phyloP scores from a whole-genome alignment of 2,329 filamentous ascomycete species.

The Epichloe typhina region DNA sequence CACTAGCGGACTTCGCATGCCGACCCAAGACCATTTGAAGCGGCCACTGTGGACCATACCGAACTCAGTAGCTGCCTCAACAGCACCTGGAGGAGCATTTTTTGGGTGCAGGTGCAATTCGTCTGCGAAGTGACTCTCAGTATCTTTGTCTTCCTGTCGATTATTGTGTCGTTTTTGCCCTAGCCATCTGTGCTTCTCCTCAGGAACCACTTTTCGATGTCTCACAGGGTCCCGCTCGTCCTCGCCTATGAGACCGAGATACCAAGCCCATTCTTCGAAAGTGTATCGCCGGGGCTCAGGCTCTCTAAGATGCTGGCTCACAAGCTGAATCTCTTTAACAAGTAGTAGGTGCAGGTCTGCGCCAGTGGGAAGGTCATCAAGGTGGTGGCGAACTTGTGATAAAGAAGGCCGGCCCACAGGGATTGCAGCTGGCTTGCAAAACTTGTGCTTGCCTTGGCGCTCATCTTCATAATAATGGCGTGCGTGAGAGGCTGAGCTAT shows the following conservation, averaged over 20 bases:
- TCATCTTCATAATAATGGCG: background rate
- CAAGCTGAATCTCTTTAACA: conserved; percentile 54
- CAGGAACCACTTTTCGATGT: conserved; percentile 31
- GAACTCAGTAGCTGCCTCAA: conserved; percentile 1
- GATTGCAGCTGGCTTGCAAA: conserved; percentile 1
- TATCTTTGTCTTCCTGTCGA: background rate
- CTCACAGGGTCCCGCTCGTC: conserved; percentile 39
- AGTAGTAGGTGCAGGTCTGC: conserved; percentile 51
- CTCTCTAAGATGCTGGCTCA: conserved; percentile 48
- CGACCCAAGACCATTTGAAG: conserved; percentile 59
- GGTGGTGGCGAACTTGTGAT: conserved; percentile 22
- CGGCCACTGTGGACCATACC: conserved; percentile 17
- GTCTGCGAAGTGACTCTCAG: background rate
- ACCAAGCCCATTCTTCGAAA: conserved; percentile 81
- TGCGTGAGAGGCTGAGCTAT: background rate
- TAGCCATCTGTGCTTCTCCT: conserved; percentile 10
- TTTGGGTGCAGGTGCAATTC: background rate
- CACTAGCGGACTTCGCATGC: conserved; percentile 55
- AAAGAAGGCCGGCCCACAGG: conserved; percentile 17
- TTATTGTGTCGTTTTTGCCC: conserved; percentile 1
- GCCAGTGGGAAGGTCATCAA: conserved; percentile 26
- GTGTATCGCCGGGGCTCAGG: conserved; percentile 50
- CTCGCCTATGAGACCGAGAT: conserved; percentile 62
- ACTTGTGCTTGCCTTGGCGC: conserved; percentile 5
- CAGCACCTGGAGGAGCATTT: conserved; percentile 1